Conservation (phyloP, 345 rosid genomes). For the Pugionium dolabratum region DNA sequence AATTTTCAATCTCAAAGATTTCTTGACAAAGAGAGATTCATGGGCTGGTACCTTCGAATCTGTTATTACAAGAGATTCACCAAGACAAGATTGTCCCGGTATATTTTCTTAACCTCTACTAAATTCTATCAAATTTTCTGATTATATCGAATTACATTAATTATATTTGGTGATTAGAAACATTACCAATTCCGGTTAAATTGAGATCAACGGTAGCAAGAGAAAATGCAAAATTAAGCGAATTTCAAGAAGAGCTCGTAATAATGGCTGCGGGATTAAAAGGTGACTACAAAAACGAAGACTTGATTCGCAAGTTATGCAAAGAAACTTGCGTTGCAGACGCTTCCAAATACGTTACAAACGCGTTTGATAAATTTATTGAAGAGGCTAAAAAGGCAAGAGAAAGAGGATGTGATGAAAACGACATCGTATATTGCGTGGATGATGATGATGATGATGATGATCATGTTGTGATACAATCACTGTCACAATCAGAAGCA, state of each 20-base stretch:
- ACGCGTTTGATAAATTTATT: conserved; percentile 48
- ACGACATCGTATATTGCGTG: conserved; percentile 34
- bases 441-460: conserved; percentile 20
- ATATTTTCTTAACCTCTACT: background rate
- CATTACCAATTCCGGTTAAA: conserved; percentile 49
- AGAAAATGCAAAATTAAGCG: conserved; percentile 56
- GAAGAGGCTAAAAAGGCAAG: conserved; percentile 49
- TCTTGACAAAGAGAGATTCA: conserved; percentile 56
- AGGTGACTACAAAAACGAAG: conserved; percentile 57
- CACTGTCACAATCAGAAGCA: conserved; percentile 21
- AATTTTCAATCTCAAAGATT: conserved; percentile 52
- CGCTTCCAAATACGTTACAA: conserved; percentile 52
- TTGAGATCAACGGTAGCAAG: conserved; percentile 43
- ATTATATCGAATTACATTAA: background rate
- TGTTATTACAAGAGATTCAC: conserved; percentile 43
- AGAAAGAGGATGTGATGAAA: conserved; percentile 46
- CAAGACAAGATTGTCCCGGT: conserved; percentile 58
- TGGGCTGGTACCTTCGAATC: conserved; percentile 64
- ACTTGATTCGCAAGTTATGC: conserved; percentile 52
- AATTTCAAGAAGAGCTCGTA: conserved; percentile 70
- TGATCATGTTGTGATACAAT: conserved; percentile 19
- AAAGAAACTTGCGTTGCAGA: conserved; percentile 59
- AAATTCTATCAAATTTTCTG: background rate
- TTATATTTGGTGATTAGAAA: conserved; percentile 36
- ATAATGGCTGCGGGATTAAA: conserved; percentile 60